Percentiles rank a stretch among this genome's conserved stretches.
Conservation (phyloP, 169 alveolate genomes). For the Plasmodium reichenowi region DNA sequence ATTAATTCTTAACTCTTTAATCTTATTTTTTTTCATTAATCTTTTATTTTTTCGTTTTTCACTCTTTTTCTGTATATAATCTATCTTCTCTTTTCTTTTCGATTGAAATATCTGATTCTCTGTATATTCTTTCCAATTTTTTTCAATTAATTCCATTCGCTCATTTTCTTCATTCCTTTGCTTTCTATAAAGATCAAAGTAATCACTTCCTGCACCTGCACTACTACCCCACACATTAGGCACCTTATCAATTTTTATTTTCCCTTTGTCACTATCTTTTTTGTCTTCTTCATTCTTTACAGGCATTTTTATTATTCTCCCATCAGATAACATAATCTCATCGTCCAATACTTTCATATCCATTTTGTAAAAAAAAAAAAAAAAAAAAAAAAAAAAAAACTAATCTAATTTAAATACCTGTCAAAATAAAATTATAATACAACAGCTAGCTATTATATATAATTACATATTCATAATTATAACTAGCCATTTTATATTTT, state of each 20-base stretch:
- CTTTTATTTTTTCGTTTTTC: slow-evolving; percentile 78
- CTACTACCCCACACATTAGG: slow-evolving; percentile 87
- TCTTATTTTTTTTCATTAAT: slow-evolving; percentile 75
- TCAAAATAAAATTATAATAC: too few relatives aligned
- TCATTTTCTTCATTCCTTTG: slow-evolving; percentile 78
- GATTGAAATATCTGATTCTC: slow-evolving; percentile 81
- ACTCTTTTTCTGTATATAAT: slow-evolving; percentile 77
- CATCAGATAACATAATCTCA: slow-evolving; percentile 79
- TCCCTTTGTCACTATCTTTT: slow-evolving; percentile 66
- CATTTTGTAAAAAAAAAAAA: slow-evolving; percentile 1
- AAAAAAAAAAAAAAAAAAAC: too few relatives aligned
- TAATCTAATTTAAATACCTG: too few relatives aligned
- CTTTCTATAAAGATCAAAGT: slow-evolving; percentile 81
- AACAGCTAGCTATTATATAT: too few relatives aligned
- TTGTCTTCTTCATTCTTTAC: slow-evolving; percentile 25
- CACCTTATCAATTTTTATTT: slow-evolving; percentile 76
- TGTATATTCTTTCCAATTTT: slow-evolving; percentile 78
- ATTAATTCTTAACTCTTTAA: slow-evolving; percentile 23
- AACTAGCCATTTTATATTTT: too few relatives aligned
- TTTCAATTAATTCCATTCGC: slow-evolving; percentile 77
- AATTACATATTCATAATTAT: too few relatives aligned
- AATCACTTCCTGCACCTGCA: slow-evolving; percentile 89
- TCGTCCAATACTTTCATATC: slow-evolving; percentile 72
- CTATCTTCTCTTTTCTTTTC: slow-evolving; percentile 76
- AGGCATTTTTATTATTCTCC: slow-evolving; percentile 76